Evolutionary conservation across 2,329 filamentous ascomycete genomes (phyloP).

Genomic region (Acarospora socialis): DNA sequence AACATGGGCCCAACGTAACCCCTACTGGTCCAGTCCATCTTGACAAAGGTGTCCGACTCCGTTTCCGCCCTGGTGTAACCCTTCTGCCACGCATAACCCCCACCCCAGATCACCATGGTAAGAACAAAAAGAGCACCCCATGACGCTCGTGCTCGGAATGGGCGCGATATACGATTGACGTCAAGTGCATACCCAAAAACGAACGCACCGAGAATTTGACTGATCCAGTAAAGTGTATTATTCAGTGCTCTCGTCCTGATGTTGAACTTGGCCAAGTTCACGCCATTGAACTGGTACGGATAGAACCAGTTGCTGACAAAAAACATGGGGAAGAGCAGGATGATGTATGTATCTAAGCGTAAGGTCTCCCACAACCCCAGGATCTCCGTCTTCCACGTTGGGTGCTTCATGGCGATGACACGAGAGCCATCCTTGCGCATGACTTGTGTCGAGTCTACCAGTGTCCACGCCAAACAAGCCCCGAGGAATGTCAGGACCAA

Average conservation of each 20-base stretch:
- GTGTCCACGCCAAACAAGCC: constrained; percentile 51
- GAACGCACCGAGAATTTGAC: constrained; percentile 64
- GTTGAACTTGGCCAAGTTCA: constrained; percentile 59
- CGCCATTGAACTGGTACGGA: constrained; percentile 61
- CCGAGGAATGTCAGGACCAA: constrained; percentile 67
- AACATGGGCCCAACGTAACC: constrained; percentile 71
- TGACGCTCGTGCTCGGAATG: constrained; percentile 50
- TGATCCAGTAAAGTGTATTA: constrained; percentile 61
- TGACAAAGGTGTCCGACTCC: constrained; percentile 16
- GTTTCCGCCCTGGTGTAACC: constrained; percentile 37
- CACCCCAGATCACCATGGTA: constrained; percentile 70
- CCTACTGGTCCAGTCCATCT: constrained; percentile 50
- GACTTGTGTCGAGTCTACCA: constrained; percentile 59
- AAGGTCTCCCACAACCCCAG: constrained; percentile 62
- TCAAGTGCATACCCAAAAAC: constrained; percentile 62
- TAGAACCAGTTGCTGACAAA: constrained; percentile 69
- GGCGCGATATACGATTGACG: constrained; percentile 42
- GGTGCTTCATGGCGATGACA: constrained; percentile 82
- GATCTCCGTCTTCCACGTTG: constrained; percentile 70
- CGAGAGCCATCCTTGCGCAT: constrained; percentile 63
- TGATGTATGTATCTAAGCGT: constrained; percentile 53
- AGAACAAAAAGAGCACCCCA: constrained; percentile 49
- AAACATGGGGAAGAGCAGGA: constrained; percentile 71
- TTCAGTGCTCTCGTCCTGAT: constrained; percentile 64
- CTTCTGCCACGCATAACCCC: constrained; percentile 64